phyloP scores from a whole-genome alignment of 179 eudicot genomes.

The Carnegiea gigantea region DNA sequence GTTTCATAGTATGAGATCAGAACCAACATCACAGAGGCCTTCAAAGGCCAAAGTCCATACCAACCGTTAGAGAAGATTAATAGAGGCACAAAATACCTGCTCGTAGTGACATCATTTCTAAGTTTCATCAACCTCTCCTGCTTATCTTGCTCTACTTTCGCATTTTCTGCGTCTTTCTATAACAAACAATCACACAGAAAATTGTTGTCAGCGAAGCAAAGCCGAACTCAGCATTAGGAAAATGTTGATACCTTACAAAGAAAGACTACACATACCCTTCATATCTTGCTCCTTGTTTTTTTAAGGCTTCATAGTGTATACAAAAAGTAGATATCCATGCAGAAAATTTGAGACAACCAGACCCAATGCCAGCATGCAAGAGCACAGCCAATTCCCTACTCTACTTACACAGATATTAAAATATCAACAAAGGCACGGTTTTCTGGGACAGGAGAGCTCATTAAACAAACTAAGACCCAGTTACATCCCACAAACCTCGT shows the following conservation, averaged over 20 bases:
- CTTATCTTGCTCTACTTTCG: slow-evolving; percentile 36
- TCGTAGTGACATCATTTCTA: slow-evolving; percentile 53
- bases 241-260: neutral
- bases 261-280: neutral
- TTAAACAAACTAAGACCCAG: neutral
- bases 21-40: neutral
- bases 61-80: neutral
- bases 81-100: slow-evolving; percentile 49
- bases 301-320: neutral
- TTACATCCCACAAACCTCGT: too few relatives aligned
- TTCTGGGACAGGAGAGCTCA: neutral
- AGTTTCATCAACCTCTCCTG: slow-evolving; percentile 39
- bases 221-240: slow-evolving; percentile 1
- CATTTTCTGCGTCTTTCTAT: slow-evolving; percentile 68
- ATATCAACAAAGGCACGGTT: neutral
- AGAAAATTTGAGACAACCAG: neutral
- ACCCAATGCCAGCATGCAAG: neutral
- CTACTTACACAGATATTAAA: neutral
- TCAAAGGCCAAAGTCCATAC: slow-evolving; percentile 12
- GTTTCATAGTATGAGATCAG: neutral
- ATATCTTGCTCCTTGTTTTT: neutral
- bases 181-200: slow-evolving; percentile 8
- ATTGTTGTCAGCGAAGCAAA: slow-evolving; percentile 19
- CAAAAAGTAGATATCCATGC: neutral
- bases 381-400: neutral